These are phyloP conservation scores for Graphium sp. DNA, from an alignment of 2,329 filamentous ascomycete genomes.

Conservation along the genomic window DNA sequence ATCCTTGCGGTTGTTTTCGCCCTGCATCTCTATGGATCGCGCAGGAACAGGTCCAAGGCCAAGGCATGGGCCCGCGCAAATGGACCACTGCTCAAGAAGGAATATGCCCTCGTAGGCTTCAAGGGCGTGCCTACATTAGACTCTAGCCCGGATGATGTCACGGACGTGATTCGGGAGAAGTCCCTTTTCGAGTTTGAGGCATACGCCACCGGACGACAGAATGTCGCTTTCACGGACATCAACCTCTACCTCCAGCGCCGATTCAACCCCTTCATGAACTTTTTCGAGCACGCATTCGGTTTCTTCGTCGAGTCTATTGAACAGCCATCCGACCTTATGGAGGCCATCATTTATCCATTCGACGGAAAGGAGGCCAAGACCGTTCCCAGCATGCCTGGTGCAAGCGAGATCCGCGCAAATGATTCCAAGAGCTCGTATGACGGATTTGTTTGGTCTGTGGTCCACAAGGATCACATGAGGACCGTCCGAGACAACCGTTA, in stretches of 20 bases:
- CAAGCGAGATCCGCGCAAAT: constrained; percentile 36
- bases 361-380: constrained; percentile 78
- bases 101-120: constrained; percentile 83
- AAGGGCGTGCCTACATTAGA: constrained; percentile 31
- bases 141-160: constrained; percentile 22
- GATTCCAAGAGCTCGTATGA: constrained; percentile 58
- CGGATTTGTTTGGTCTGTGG: constrained; percentile 84
- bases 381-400: constrained; percentile 47
- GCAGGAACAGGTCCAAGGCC: constrained; percentile 64
- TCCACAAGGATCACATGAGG: constrained; percentile 92
- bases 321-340: constrained; percentile 52
- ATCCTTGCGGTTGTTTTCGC: constrained; percentile 59
- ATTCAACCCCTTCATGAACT: constrained; percentile 56
- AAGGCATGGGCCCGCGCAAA: constrained; percentile 67
- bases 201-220: constrained; percentile 84
- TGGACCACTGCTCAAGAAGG: constrained; percentile 51
- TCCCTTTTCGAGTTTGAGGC: constrained; percentile 71
- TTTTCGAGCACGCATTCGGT: constrained; percentile 48
- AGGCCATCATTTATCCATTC: constrained; percentile 72
- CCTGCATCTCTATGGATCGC: constrained; percentile 67
- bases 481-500: constrained; percentile 81
- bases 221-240: constrained; percentile 79
- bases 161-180: constrained; percentile 60
- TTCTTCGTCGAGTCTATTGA: constrained; percentile 69
- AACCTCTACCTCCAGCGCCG: constrained; percentile 69